phyloP scores from a whole-genome alignment of 805 yeast species.

The Spathaspora hagerdaliae region DNA sequence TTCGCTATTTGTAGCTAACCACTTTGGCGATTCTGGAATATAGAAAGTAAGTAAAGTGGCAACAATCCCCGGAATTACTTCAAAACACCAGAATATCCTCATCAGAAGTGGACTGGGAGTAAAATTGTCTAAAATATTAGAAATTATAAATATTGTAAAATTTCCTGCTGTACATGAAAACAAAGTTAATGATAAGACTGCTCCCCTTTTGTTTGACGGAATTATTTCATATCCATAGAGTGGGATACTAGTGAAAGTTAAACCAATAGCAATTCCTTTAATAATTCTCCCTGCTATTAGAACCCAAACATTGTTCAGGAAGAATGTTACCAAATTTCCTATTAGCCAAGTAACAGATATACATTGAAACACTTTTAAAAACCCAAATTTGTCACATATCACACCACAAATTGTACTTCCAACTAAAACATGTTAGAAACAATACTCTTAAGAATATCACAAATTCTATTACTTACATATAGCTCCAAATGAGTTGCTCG shows the following conservation, averaged over 20 bases:
- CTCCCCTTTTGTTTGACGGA: constrained; percentile 19
- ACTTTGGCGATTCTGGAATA: constrained; percentile 30
- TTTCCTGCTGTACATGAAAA: constrained; percentile 1
- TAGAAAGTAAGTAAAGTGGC: constrained; percentile 15
- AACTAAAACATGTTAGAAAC: constrained; percentile 17
- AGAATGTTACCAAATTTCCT: constrained; percentile 20
- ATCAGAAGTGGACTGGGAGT: neutral
- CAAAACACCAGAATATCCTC: constrained; percentile 16
- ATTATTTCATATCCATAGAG: constrained; percentile 28
- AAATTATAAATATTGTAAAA: neutral
- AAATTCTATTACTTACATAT: constrained; percentile 17
- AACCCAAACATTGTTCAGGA: constrained; percentile 21
- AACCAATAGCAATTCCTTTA: constrained; percentile 31
- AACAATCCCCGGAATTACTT: constrained; percentile 16
- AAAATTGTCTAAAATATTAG: neutral
- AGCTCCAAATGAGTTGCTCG: constrained; percentile 33
- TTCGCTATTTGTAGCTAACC: constrained; percentile 22
- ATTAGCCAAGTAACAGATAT: constrained; percentile 23
- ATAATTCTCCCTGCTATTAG: constrained; percentile 24
- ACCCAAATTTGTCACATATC: constrained; percentile 26
- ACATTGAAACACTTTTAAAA: constrained; percentile 19
- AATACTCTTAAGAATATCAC: neutral
- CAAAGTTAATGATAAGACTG: constrained; percentile 15
- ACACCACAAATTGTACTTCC: constrained; percentile 29
- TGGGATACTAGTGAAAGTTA: constrained; percentile 26